phyloP scores from a whole-genome alignment of 176 grass and related monocot genomes.

The Zea mays region Zm-B73-REFERENCE-NAM-5.0 NC_050099.1:167990001-167990500 shows the following conservation, averaged over 20 bases:
- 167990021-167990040: too few relatives aligned
- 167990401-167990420: conserved; percentile 38
- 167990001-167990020: too few relatives aligned
- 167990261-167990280: too few relatives aligned
- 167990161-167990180: conserved; percentile 20
- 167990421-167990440: conserved; percentile 97
- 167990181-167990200: too few relatives aligned
- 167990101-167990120: not conserved
- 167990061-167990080: too few relatives aligned
- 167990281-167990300: too few relatives aligned
- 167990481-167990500: too few relatives aligned
- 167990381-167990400: conserved; percentile 16
- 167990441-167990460: conserved; percentile 91
- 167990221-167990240: too few relatives aligned
- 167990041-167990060: too few relatives aligned
- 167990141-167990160: not conserved
- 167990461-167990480: conserved; percentile 74
- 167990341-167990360: not conserved
- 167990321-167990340: conserved; percentile 9
- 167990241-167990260: too few relatives aligned
- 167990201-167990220: too few relatives aligned
- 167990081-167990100: too few relatives aligned
- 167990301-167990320: conserved; percentile 14
- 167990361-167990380: conserved; percentile 27
- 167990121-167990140: not conserved